Evolutionary conservation across 768 basidiomycete species (phyloP).

Genomic region (Kwoniella heveanensis): DNA sequence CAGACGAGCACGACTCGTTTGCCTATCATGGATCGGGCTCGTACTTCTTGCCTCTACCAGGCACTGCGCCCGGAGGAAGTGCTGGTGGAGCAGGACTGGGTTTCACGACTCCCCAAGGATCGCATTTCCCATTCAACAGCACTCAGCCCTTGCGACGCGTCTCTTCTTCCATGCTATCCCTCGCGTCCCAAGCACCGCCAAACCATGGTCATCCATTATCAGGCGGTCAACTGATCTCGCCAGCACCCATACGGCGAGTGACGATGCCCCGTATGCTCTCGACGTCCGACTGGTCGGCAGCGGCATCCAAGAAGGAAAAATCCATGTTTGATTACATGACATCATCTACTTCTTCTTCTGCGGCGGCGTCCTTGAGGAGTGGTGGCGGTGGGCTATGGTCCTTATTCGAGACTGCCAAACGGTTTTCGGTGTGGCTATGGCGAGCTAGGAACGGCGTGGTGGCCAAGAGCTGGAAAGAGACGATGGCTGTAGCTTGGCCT

Average conservation of each 20-base stretch:
- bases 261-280: constrained; percentile 40
- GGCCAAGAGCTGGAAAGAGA: constrained; percentile 43
- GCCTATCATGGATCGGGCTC: constrained; percentile 16
- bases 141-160: constrained; percentile 20
- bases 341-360: constrained; percentile 9
- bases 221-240: constrained; percentile 7
- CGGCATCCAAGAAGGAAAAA: constrained; percentile 51
- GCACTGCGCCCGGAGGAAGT: not conserved
- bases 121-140: constrained; percentile 15
- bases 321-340: constrained; percentile 34
- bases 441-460: constrained; percentile 46
- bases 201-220: not conserved
- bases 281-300: constrained; percentile 41
- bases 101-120: constrained; percentile 18
- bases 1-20: constrained; percentile 5
- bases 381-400: constrained; percentile 17
- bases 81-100: constrained; percentile 9
- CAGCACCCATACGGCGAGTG: constrained; percentile 26
- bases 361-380: not conserved
- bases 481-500: constrained; percentile 48
- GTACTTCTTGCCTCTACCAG: constrained; percentile 43
- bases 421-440: constrained; percentile 45
- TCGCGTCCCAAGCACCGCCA: constrained; percentile 3
- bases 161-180: constrained; percentile 21
- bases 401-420: constrained; percentile 21